Evolutionary conservation across 176 grass and related monocot species (phyloP), one percentile per base, ranked within the genome.

Genomic region (Rhipidocladum racemiflorum): DNA sequence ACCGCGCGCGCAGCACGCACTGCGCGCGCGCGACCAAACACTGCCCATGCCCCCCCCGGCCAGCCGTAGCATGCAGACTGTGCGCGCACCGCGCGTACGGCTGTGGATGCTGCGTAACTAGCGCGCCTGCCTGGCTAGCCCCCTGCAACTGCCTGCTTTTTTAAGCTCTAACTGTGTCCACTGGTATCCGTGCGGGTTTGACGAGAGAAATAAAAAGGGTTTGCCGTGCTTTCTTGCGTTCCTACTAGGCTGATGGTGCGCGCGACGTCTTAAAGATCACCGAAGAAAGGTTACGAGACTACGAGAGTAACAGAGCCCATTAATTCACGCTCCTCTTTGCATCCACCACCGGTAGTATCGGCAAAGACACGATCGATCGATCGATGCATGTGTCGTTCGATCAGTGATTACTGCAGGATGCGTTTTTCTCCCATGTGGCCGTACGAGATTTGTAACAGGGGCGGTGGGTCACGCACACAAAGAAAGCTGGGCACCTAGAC

Each of bases 401-500:
- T 0, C 2, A 56, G 35, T 13, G 36, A 74, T 57, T 56, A 36
- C 20, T 7, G 72, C 50, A 16, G 50, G 11, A 9, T 42, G 65
- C 42, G 44, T 14, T 46, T 46, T 46, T 43, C 68, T 16, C 8
- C 68, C 69, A 72, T 72, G 43, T 72, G 69, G 36, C 6, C 32
- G 32, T 34, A 34, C 32, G 32, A 34, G 32, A 34, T 34, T 34
- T 34, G 32, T 34, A 34, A 34, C 32, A 34, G 32, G 32, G 32
- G 32, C 32, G 32, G 32, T 34, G 32, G 32, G 32, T 34, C 32
- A 34, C 0, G 32, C 76, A 62, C 18, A 38, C 65, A 71, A 12
- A 67, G 84, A 90, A 90, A 51, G 88, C 57, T 86, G 78, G 60
- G 57, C 38, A 35, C 34, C 66, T 72, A 35, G 76, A 78, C 78